Evolutionary conservation across 768 basidiomycete species (phyloP).

Genomic region (Mycena floridula): DNA sequence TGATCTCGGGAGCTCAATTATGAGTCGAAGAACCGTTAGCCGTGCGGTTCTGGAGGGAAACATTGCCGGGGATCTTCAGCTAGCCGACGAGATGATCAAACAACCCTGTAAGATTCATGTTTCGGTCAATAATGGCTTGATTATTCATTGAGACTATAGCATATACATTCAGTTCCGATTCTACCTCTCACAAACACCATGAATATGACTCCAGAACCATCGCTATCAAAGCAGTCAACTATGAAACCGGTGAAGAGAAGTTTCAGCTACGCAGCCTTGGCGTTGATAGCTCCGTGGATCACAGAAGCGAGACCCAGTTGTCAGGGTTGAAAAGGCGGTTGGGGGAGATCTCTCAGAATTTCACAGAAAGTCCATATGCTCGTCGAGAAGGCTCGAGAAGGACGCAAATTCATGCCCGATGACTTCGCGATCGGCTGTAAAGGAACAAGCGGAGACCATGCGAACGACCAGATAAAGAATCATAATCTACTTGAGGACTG

Average conservation of each 20-base stretch:
- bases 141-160: too few relatives aligned
- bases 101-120: too few relatives aligned
- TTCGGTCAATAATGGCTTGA: too few relatives aligned
- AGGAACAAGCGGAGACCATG: constrained; percentile 12
- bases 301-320: neutral
- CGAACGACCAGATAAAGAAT: constrained; percentile 19
- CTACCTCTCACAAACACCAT: neutral
- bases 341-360: neutral
- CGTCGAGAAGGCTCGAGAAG: neutral
- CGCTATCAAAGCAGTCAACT: neutral
- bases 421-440: neutral
- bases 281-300: neutral
- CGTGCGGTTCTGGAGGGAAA: neutral
- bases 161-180: neutral
- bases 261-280: neutral
- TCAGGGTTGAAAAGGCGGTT: neutral
- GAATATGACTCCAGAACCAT: neutral
- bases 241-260: neutral
- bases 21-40: neutral
- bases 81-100: neutral
- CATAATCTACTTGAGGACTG: constrained; percentile 1
- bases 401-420: neutral
- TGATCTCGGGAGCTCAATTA: neutral
- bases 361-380: neutral
- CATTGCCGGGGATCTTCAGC: neutral